Evolutionary conservation across 805 yeast species (phyloP).

Genomic region (Wickerhamomyces alni): DNA sequence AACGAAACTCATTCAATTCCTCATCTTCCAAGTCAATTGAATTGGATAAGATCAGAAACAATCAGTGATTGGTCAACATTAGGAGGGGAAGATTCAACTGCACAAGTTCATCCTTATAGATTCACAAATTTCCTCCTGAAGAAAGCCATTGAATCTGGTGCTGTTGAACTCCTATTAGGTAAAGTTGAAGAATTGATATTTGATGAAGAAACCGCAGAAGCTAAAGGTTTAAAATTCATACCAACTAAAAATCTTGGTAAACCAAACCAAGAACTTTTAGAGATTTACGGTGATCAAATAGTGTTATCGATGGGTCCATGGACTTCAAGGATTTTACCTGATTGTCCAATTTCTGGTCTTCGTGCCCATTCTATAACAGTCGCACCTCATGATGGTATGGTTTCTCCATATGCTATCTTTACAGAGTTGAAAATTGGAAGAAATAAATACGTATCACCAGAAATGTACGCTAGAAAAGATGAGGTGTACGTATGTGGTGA

Average conservation of each 20-base stretch:
- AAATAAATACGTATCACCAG: conserved; percentile 77
- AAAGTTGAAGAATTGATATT: conserved; percentile 67
- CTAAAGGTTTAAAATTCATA: conserved; percentile 63
- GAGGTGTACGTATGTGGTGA: conserved; percentile 98
- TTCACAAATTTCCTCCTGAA: conserved; percentile 81
- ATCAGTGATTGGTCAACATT: conserved; percentile 71
- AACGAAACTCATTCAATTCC: conserved; percentile 17
- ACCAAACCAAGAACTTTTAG: conserved; percentile 30
- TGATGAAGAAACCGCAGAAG: conserved; percentile 57
- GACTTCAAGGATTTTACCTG: conserved; percentile 87
- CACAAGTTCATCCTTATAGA: conserved; percentile 93
- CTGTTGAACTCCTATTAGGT: conserved; percentile 81
- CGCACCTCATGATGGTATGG: conserved; percentile 68
- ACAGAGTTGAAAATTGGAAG: conserved; percentile 79
- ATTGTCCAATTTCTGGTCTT: conserved; percentile 90
- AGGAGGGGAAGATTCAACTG: conserved; percentile 85
- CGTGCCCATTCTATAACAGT: conserved; percentile 94
- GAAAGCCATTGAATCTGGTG: conserved; percentile 76
- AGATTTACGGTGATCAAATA: conserved; percentile 66
- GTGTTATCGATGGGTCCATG: conserved; percentile 92
- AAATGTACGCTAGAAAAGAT: conserved; percentile 89
- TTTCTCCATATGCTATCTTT: conserved; percentile 91
- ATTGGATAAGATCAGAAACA: conserved; percentile 66
- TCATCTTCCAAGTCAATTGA: conserved; percentile 54
- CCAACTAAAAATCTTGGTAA: conserved; percentile 26